Evolutionary conservation across 441 rosid genomes (phyloP).

Genomic region (Euphorbia corollata): DNA sequence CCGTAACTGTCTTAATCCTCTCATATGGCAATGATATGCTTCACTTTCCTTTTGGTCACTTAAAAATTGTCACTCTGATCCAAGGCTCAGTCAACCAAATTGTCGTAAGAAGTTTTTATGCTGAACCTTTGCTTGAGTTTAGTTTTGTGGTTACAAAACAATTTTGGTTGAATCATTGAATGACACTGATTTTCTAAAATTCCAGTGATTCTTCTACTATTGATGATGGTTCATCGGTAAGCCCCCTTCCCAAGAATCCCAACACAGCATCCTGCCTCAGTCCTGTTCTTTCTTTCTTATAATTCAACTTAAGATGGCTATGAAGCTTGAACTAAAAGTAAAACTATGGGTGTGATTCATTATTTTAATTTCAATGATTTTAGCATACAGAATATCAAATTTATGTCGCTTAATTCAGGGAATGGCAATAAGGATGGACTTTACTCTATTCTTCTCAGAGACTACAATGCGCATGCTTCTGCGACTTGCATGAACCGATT

Average conservation of each 20-base stretch:
- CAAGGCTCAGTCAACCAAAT: neutral
- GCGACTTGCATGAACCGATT: constrained; percentile 95
- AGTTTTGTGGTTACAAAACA: constrained; percentile 3
- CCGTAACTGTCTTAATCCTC: neutral
- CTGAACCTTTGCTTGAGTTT: neutral
- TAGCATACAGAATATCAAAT: constrained; percentile 7
- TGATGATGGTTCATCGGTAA: neutral
- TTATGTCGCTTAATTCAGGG: constrained; percentile 42
- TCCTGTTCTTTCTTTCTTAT: neutral
- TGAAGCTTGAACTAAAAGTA: neutral
- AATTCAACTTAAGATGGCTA: neutral
- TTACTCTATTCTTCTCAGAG: constrained; percentile 86
- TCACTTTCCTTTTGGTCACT: neutral
- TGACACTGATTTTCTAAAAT: neutral
- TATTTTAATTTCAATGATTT: constrained; percentile 8
- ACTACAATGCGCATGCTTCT: constrained; percentile 88
- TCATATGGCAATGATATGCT: neutral
- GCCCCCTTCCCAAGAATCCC: too few species aligned
- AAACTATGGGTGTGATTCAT: neutral
- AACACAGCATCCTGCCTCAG: neutral
- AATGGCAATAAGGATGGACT: constrained; percentile 97
- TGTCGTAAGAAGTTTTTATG: neutral
- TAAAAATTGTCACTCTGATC: too few species aligned
- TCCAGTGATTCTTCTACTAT: neutral
- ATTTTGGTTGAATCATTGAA: neutral